These are phyloP conservation scores for Lentinula edodes DNA, from an alignment of 768 basidiomycete species.

Conservation along the genomic window DNA sequence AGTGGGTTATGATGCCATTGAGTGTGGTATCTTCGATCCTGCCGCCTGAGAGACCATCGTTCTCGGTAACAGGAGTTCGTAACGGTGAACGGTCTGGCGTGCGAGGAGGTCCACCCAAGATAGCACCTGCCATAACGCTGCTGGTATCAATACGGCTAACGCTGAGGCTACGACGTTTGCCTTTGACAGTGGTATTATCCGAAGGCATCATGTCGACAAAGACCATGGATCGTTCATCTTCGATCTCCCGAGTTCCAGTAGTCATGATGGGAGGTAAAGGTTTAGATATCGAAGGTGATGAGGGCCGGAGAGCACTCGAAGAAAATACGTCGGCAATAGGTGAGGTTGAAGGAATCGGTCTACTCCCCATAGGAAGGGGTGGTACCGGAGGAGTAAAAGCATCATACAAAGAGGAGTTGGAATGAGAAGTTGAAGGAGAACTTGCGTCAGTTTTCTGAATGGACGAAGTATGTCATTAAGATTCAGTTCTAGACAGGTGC, in stretches of 20 bases:
- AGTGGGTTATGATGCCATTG: constrained; percentile 63
- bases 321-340: constrained; percentile 50
- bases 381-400: constrained; percentile 48
- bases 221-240: constrained; percentile 53
- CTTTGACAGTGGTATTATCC: constrained; percentile 25
- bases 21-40: constrained; percentile 35
- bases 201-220: constrained; percentile 43
- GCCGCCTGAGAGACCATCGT: neutral
- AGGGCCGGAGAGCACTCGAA: constrained; percentile 18
- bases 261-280: constrained; percentile 58
- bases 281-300: constrained; percentile 39
- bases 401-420: constrained; percentile 38
- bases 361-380: constrained; percentile 40
- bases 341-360: constrained; percentile 33
- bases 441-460: constrained; percentile 53
- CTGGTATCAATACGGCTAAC: constrained; percentile 60
- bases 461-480: constrained; percentile 10
- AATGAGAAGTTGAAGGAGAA: constrained; percentile 22
- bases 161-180: constrained; percentile 69
- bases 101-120: constrained; percentile 19
- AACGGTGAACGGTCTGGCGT: constrained; percentile 2
- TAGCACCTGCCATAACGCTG: constrained; percentile 31
- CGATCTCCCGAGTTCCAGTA: constrained; percentile 31
- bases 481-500: neutral
- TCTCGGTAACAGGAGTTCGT: neutral